A percentile compares a stretch with the other conserved stretches of the same genome.
Conservation (phyloP, 2,329 filamentous ascomycete genomes). For the Neopestalotiopsis clavispora region DNA sequence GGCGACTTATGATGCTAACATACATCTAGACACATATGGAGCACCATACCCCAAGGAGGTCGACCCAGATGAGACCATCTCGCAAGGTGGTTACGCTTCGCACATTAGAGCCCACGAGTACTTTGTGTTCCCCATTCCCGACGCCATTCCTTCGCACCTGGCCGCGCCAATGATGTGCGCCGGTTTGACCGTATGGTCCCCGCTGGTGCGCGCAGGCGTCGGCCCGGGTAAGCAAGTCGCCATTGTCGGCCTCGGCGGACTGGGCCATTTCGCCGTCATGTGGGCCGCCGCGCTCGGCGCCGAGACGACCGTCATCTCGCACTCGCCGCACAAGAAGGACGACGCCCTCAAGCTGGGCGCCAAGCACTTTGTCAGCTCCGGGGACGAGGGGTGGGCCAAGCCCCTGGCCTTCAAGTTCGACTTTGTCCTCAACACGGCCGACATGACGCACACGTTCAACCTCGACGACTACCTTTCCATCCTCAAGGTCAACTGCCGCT, state of each 20-base stretch:
- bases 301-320: constrained; percentile 68
- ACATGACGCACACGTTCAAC: constrained; percentile 59
- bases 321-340: constrained; percentile 60
- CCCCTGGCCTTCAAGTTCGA: constrained; percentile 56
- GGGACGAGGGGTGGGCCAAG: constrained; percentile 61
- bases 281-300: constrained; percentile 74
- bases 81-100: constrained; percentile 67
- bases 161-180: constrained; percentile 77
- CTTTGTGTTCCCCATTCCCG: constrained; percentile 66
- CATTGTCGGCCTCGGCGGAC: constrained; percentile 73
- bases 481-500: constrained; percentile 56
- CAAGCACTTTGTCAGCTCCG: constrained; percentile 53
- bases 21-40: constrained; percentile 58
- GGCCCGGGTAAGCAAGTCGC: constrained; percentile 75
- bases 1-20: not conserved
- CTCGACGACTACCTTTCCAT: constrained; percentile 55
- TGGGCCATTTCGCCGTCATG: constrained; percentile 75
- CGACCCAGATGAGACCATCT: constrained; percentile 58
- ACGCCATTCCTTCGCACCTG: constrained; percentile 51
- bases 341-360: constrained; percentile 69
- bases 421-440: constrained; percentile 55
- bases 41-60: constrained; percentile 61
- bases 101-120: constrained; percentile 56
- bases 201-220: constrained; percentile 68
- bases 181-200: constrained; percentile 75